Conservation (phyloP, 208 protist species). For the Endotrypanum monterogeii region DNA sequence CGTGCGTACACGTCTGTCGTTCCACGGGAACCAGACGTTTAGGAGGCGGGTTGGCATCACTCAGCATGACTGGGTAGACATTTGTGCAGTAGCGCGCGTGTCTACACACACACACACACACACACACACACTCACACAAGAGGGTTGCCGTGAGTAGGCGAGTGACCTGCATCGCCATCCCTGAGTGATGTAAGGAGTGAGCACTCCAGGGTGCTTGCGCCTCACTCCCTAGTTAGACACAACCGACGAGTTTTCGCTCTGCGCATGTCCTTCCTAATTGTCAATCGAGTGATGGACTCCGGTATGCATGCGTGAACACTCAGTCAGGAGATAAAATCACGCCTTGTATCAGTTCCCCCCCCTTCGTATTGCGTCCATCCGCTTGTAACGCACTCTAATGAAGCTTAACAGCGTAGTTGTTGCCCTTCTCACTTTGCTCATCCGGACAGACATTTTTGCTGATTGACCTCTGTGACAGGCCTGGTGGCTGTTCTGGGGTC, state of each 20-base stretch:
- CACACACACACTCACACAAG: no score
- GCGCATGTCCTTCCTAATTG: constrained; percentile 23
- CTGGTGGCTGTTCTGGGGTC: no score
- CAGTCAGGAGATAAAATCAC: neutral
- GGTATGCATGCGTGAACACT: constrained; percentile 6
- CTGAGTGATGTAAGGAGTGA: constrained; percentile 49
- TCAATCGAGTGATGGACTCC: constrained; percentile 18
- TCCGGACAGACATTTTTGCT: no score
- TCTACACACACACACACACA: no score
- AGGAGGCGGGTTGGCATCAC: constrained; percentile 46
- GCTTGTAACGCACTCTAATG: no score
- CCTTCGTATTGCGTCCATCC: no score
- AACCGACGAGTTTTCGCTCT: constrained; percentile 40
- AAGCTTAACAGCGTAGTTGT: no score
- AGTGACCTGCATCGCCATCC: constrained; percentile 64
- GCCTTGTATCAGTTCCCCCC: neutral
- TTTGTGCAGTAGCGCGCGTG: no score
- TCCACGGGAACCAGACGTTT: constrained; percentile 61
- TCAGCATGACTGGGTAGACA: constrained; percentile 39
- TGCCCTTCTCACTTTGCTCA: no score
- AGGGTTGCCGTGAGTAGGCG: no score
- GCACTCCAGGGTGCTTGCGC: constrained; percentile 65
- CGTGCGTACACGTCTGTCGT: constrained; percentile 44
- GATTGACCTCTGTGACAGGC: no score
- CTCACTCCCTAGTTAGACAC: constrained; percentile 34